Percentiles rank a stretch among this genome's conserved stretches.
phyloP scores from a whole-genome alignment of 2,329 filamentous ascomycete genomes.

The Neofusicoccum ribis region DNA sequence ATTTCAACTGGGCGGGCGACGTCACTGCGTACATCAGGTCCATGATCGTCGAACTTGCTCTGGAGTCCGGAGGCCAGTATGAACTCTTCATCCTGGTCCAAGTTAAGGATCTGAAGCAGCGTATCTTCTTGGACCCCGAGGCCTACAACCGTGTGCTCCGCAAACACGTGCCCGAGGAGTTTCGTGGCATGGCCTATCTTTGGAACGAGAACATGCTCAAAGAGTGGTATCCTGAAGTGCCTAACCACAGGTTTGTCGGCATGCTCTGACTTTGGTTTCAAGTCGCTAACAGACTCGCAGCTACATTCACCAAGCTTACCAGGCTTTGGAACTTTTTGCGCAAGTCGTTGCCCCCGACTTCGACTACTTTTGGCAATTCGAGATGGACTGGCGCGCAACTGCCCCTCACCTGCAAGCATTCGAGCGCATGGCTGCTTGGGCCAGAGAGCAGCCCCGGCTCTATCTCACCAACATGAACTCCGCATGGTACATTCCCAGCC shows the following conservation, averaged over 20 bases:
- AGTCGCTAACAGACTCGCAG: constrained; percentile 33
- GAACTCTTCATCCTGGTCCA: constrained; percentile 50
- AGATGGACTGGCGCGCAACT: constrained; percentile 76
- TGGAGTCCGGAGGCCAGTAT: constrained; percentile 50
- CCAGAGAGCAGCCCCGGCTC: constrained; percentile 56
- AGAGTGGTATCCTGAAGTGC: constrained; percentile 51
- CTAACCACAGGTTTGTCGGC: constrained; percentile 29
- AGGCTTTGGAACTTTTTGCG: constrained; percentile 73
- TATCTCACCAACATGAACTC: constrained; percentile 60
- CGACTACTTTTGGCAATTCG: constrained; percentile 82
- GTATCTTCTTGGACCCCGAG: constrained; percentile 60
- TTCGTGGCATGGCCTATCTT: constrained; percentile 69
- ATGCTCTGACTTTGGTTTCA: background rate
- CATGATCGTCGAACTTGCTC: constrained; percentile 48
- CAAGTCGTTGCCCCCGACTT: constrained; percentile 72
- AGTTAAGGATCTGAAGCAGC: constrained; percentile 54
- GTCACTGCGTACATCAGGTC: constrained; percentile 47
- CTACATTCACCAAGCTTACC: constrained; percentile 60
- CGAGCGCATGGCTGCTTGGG: constrained; percentile 60
- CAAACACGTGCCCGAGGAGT: constrained; percentile 67
- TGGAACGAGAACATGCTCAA: constrained; percentile 65
- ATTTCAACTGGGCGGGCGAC: constrained; percentile 48
- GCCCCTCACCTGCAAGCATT: constrained; percentile 81
- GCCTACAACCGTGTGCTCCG: constrained; percentile 62
- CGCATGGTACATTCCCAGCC: constrained; percentile 55